These are phyloP conservation scores for Endothia cerciana DNA, from an alignment of 2,329 filamentous ascomycete species.

Conservation along the genomic window DNA sequence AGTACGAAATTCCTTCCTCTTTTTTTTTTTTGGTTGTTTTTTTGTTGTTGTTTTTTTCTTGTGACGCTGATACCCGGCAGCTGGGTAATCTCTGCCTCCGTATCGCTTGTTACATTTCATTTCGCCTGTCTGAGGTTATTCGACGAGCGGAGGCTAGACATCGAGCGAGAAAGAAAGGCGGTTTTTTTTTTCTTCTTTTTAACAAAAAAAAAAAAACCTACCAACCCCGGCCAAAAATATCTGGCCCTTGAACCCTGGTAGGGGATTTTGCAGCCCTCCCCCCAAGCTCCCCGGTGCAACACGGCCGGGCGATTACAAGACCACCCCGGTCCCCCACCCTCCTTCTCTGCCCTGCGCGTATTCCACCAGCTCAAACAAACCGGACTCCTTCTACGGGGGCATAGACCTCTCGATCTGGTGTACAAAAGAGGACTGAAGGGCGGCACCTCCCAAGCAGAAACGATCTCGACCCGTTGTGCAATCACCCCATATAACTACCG, in stretches of 20 bases:
- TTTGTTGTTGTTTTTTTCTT: no score
- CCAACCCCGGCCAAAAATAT: constrained; percentile 25
- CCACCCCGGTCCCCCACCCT: constrained; percentile 29
- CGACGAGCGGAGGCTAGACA: constrained; percentile 6
- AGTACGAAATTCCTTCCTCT: not conserved
- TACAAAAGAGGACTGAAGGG: constrained; percentile 1
- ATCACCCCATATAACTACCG: not conserved
- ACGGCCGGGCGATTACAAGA: constrained; percentile 29
- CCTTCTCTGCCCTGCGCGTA: constrained; percentile 24
- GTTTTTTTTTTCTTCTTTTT: no score
- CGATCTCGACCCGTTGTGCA: constrained; percentile 6
- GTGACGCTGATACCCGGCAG: not conserved
- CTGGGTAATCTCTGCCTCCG: constrained; percentile 1
- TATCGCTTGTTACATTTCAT: constrained; percentile 24
- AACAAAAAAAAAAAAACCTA: not conserved
- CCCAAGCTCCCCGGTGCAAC: constrained; percentile 25
- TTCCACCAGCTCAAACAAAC: constrained; percentile 27
- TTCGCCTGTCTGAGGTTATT: constrained; percentile 22
- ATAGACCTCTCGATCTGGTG: constrained; percentile 7
- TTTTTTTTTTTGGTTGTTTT: no score
- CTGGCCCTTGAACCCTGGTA: constrained; percentile 24
- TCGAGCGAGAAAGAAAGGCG: not conserved
- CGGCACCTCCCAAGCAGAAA: constrained; percentile 16
- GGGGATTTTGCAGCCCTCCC: constrained; percentile 24
- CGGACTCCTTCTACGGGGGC: constrained; percentile 21